Evolutionary conservation across 2,329 filamentous ascomycete genomes (phyloP).

Genomic region (Calonectria multiphialidica): DNA sequence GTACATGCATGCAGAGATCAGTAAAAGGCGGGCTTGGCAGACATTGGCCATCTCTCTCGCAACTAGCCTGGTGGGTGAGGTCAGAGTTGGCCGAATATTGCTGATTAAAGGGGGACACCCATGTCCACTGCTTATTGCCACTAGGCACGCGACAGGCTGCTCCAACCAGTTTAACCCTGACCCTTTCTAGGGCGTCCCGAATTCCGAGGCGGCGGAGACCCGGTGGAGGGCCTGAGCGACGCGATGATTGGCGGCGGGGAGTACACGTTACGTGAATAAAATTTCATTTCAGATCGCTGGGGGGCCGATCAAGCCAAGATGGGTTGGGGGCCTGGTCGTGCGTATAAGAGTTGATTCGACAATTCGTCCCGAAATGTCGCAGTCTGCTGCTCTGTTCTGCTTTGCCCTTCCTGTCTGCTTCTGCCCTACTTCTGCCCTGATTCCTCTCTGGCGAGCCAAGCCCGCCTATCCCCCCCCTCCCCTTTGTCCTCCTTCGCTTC

Average conservation of each 20-base stretch:
- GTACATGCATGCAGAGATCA: not conserved
- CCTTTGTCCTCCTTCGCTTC: too few relatives aligned
- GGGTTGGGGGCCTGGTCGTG: not conserved
- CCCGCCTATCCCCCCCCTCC: not conserved
- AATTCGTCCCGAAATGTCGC: not conserved
- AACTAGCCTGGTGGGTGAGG: not conserved
- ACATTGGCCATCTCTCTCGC: not conserved
- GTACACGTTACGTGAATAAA: constrained; percentile 17
- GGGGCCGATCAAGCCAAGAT: constrained; percentile 12
- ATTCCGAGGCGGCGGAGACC: constrained; percentile 10
- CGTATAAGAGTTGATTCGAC: not conserved
- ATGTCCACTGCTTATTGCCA: not conserved
- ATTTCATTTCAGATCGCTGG: constrained; percentile 1
- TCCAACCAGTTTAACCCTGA: constrained; percentile 18
- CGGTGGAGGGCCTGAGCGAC: not conserved
- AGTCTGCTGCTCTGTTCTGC: too few relatives aligned
- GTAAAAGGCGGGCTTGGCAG: not conserved
- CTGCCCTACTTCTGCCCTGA: too few relatives aligned
- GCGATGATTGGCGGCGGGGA: constrained; percentile 6
- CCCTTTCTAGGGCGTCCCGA: constrained; percentile 12
- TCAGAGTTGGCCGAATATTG: not conserved
- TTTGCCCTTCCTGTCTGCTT: too few relatives aligned
- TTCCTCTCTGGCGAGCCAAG: too few relatives aligned
- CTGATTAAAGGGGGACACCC: not conserved
- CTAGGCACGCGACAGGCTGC: constrained; percentile 20